Evolutionary conservation across 768 basidiomycete genomes (phyloP).

Genomic region (Lactifluus volemus): DNA sequence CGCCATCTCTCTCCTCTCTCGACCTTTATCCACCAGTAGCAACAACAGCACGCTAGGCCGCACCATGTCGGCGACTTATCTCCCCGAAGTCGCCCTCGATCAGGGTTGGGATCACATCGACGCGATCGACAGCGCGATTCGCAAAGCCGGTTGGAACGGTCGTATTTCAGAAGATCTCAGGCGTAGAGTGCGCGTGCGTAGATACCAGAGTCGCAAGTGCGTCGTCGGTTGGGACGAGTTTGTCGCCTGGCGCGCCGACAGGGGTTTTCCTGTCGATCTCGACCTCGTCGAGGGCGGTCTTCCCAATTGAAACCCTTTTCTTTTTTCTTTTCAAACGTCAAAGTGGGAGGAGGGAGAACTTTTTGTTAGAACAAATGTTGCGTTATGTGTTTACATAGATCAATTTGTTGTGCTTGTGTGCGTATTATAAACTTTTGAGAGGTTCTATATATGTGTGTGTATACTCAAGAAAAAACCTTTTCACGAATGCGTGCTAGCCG

Average conservation of each 20-base stretch:
- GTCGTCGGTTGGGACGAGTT: conserved; percentile 70
- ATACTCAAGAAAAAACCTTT: conserved; percentile 27
- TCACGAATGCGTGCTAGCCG: conserved; percentile 37
- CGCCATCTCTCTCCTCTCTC: conserved; percentile 43
- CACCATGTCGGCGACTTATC: conserved; percentile 77
- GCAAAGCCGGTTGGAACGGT: conserved; percentile 88
- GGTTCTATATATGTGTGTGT: too few relatives aligned
- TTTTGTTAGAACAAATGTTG: background rate
- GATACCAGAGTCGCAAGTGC: conserved; percentile 74
- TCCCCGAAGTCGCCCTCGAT: conserved; percentile 86
- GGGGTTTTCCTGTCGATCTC: conserved; percentile 26
- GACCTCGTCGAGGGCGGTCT: background rate
- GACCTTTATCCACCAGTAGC: conserved; percentile 22
- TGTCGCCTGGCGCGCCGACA: conserved; percentile 56
- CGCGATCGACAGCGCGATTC: conserved; percentile 84
- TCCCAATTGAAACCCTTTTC: background rate
- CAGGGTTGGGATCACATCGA: conserved; percentile 93
- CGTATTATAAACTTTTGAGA: background rate
- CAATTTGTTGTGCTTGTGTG: background rate
- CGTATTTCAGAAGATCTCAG: conserved; percentile 75
- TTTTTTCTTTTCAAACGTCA: too few relatives aligned
- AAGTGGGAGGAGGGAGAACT: background rate
- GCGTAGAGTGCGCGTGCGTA: conserved; percentile 61
- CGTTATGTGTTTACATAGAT: background rate
- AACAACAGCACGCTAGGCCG: conserved; percentile 24